Evolutionary conservation across 2,329 filamentous ascomycete species (phyloP), one percentile per base, ranked within the genome.

Genomic region (Triangularia setosa): DNA sequence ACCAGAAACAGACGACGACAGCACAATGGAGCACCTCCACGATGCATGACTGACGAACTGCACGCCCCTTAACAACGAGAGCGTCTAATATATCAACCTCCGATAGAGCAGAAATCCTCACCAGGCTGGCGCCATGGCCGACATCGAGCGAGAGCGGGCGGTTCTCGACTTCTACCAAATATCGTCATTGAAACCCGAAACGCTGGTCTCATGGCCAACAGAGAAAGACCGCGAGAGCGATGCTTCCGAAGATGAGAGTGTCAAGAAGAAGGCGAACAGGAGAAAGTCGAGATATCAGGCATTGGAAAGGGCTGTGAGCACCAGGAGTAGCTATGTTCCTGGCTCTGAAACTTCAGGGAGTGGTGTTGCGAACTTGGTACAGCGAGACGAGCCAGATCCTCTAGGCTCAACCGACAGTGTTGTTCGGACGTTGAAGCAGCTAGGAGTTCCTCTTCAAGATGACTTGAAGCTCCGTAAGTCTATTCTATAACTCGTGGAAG

Each of bases 91-190:
- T 48, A 23, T 21, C 40, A 48, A 6, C n/a, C 40, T 48, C 18
- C 18, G 40, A 48, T 21, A 48, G n/a, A 48, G n/a, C 40, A 48
- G 12, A 48, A 48, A 2, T 11, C 18, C 21, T 48, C 40, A 21
- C n/a, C n/a, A 21, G 1, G 21, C n/a, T n/a, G 40, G 40, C 40
- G n/a, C 40, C n/a, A 48, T 48, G 40, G 40, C 40, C n/a, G 40
- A 48, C 40, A 48, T 87, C 68, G 91, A 95, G 73, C 85, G 88
- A 72, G 90, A 95, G 73, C 83, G 88, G 67, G 87, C 85, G 55
- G 86, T 98, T 62, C 87, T 95, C 72, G 93, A 93, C 71, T 93
- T 96, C 79, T 98, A 98, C 80, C 91, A 93, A 76, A 85, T 98
- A 58, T 84, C 89, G 52, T 91, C 84, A 14, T 82, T 91, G 21